Evolutionary conservation across 1,284 basidiomycete genomes (phyloP).

Genomic region (Neonothopanus nambi): DNA sequence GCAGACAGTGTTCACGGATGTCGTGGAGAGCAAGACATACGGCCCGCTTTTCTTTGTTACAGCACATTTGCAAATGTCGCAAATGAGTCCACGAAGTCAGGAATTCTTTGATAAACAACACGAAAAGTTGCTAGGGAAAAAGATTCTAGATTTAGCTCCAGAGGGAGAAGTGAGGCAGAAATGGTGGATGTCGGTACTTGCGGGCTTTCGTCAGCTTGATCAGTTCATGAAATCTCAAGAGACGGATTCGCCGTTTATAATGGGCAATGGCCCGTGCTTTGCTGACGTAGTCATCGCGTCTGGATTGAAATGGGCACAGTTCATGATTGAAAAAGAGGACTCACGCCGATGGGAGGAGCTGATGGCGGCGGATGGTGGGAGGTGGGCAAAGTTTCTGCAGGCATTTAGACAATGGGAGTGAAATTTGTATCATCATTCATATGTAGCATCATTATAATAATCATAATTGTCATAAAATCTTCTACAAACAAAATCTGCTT

Average conservation of each 20-base stretch:
- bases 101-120: conserved; percentile 32
- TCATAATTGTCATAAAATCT: too few relatives aligned
- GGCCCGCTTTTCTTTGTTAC: conserved; percentile 22
- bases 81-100: conserved; percentile 33
- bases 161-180: conserved; percentile 24
- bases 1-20: conserved; percentile 31
- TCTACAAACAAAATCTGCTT: too few relatives aligned
- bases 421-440: too few relatives aligned
- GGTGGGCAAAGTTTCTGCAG: conserved; percentile 10
- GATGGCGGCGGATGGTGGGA: conserved; percentile 4
- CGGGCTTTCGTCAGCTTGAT: conserved; percentile 25
- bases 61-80: conserved; percentile 17
- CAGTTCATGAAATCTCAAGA: conserved; percentile 27
- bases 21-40: conserved; percentile 17
- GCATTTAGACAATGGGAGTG: conserved; percentile 4
- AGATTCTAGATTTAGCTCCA: conserved; percentile 36
- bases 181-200: conserved; percentile 26
- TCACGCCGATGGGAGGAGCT: conserved; percentile 12
- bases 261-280: conserved; percentile 2
- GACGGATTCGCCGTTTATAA: conserved; percentile 28
- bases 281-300: conserved; percentile 11
- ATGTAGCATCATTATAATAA: too few relatives aligned
- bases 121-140: conserved; percentile 25
- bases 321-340: conserved; percentile 4
- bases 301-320: conserved; percentile 2